phyloP scores from a whole-genome alignment of 352 stramenopile genomes.

The Phytopythium oedochilum region DNA sequence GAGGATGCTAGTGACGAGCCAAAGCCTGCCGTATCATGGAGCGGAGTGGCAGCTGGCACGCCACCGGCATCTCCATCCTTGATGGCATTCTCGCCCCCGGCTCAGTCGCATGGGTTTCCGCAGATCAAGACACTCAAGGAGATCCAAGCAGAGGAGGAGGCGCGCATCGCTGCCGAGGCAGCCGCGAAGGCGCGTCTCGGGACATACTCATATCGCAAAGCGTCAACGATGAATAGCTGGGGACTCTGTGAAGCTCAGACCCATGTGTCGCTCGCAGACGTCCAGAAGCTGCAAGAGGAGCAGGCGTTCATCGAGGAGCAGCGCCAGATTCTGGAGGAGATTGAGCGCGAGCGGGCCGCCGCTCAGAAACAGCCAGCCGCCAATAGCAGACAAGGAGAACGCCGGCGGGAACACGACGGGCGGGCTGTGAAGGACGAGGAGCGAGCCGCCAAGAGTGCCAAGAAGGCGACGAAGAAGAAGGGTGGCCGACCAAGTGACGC shows the following conservation, averaged over 20 bases:
- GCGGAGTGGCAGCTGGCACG: not conserved
- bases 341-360: constrained; percentile 21
- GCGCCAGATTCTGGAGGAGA: constrained; percentile 57
- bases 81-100: not conserved
- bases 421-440: constrained; percentile 4
- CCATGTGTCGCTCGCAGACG: constrained; percentile 54
- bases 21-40: constrained; percentile 1
- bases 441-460: constrained; percentile 4
- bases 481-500: not conserved
- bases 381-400: not conserved
- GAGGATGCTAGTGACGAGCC: constrained; percentile 3
- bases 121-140: constrained; percentile 44
- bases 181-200: constrained; percentile 42
- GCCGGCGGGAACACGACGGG: not conserved
- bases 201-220: constrained; percentile 17
- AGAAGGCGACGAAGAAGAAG: constrained; percentile 6
- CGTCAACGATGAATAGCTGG: constrained; percentile 70
- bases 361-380: not conserved
- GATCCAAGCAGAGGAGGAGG: constrained; percentile 66
- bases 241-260: constrained; percentile 34
- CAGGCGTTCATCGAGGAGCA: constrained; percentile 63
- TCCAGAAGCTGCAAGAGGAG: constrained; percentile 59
- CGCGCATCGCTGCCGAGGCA: constrained; percentile 25
- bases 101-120: not conserved
- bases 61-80: constrained; percentile 1